Base-by-base conservation (phyloP, 2,329 filamentous ascomycete genomes). In the Paracamarosporium sp. region DNA sequence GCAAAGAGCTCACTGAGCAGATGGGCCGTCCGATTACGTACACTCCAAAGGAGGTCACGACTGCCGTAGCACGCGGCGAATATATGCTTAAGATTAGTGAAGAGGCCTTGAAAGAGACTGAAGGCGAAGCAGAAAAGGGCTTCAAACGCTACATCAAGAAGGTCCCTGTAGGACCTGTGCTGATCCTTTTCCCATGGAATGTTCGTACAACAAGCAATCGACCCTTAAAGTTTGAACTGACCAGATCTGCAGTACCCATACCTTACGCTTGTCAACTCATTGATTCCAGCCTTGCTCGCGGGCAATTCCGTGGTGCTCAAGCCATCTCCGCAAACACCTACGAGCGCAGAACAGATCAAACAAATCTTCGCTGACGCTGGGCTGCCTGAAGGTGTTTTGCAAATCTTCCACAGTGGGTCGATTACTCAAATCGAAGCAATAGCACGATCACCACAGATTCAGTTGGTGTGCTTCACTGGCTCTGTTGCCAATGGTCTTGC, bases 181-280 rank as follows among this genome's bases (percentile, higher is more conserved):
- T 98, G 57, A 85, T 97, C 64, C 87, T 98, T 59, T 97, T 97
- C 78, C 90, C 94, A 0, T 98, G 94, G 94, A 98, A 98, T 80
- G 93, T 95, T 79, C 80, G 92, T 83, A 57, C 53, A 55, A 53
- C 55, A 52, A 59, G n/a, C 22, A 5, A 28, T 20, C 27, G 31
- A 57, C 31, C 22, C 40, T 48, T 31, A 38, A 38, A 61, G 35
- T 48, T 46, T 55, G 7, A 13, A 51, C 63, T 74, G 50, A 75
- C 53, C 12, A n/a, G 25, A 55, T 11, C 30, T 60, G 36, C 58
- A 96, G 92, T 98, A 98, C 73, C 94, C 94, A 24, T 98, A 97
- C 77, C 83, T 98, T 47, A 96, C 93, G 65, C 86, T 97, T 28
- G 87, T 97, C 73, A 98, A 98, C 82, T 93, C 92, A 12, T 83